Conservation (phyloP, 345 rosid genomes). For the Moringa oleifera region DNA sequence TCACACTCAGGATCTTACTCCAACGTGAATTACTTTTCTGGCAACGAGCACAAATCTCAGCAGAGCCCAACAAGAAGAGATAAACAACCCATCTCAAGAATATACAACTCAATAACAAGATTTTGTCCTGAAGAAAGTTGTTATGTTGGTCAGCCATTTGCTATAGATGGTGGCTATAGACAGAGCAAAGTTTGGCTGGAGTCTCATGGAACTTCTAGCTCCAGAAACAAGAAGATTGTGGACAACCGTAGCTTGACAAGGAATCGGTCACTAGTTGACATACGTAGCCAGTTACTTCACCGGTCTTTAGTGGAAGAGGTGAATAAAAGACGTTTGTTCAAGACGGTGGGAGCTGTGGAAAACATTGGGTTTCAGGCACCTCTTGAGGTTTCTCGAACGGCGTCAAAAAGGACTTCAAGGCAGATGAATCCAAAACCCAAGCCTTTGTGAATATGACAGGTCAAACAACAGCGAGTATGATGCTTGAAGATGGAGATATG, state of each 20-base stretch:
- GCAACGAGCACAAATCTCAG: conserved; percentile 38
- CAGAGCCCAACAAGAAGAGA: conserved; percentile 18
- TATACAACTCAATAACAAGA: conserved; percentile 45
- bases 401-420: conserved; percentile 15
- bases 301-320: conserved; percentile 60
- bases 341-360: conserved; percentile 74
- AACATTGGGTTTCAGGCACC: conserved; percentile 66
- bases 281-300: conserved; percentile 54
- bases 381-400: conserved; percentile 27
- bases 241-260: conserved; percentile 38
- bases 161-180: conserved; percentile 20
- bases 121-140: conserved; percentile 45
- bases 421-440: conserved; percentile 24
- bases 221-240: conserved; percentile 28
- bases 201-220: conserved; percentile 31
- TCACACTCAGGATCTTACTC: conserved; percentile 55
- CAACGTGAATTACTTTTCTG: conserved; percentile 42
- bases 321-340: conserved; percentile 48
- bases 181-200: conserved; percentile 31
- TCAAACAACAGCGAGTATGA: too few species aligned
- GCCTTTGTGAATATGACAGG: conserved; percentile 11
- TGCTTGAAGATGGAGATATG: conserved; percentile 1
- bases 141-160: conserved; percentile 15
- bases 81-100: conserved; percentile 20
- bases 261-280: conserved; percentile 62